Conservation (phyloP, 352 stramenopile species). For the Globisporangium nunn region DNA sequence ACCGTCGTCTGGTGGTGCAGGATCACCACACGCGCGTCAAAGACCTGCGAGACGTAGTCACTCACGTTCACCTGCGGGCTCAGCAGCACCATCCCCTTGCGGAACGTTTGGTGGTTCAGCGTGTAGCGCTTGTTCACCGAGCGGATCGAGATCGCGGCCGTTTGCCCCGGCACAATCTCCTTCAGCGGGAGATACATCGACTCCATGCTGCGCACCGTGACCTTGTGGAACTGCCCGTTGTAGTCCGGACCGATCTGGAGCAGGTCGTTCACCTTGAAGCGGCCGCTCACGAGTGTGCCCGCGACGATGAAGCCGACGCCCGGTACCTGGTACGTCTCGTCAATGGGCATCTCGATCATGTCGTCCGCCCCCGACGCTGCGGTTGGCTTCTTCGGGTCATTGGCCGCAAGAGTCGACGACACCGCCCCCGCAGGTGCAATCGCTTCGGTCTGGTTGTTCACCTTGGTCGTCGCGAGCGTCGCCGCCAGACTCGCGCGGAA, state of each 20-base stretch:
- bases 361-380: conserved; percentile 15
- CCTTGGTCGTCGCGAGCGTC: conserved; percentile 52
- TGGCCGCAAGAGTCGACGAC: neutral
- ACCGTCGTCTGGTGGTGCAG: conserved; percentile 95
- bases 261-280: conserved; percentile 81
- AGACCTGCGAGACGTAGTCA: conserved; percentile 78
- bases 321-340: conserved; percentile 89
- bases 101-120: conserved; percentile 78
- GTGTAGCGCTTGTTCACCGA: conserved; percentile 88
- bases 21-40: conserved; percentile 92
- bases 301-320: conserved; percentile 93
- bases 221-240: conserved; percentile 83
- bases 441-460: conserved; percentile 41
- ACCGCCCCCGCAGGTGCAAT: conserved; percentile 1
- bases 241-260: conserved; percentile 89
- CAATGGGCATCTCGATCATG: conserved; percentile 82
- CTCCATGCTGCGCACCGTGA: conserved; percentile 83
- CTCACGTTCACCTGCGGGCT: conserved; percentile 68
- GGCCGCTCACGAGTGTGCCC: conserved; percentile 90
- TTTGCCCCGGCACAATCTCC: conserved; percentile 82
- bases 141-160: conserved; percentile 76
- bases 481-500: conserved; percentile 70
- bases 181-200: conserved; percentile 88
- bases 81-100: conserved; percentile 91
- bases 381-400: conserved; percentile 1